Conservation (phyloP, 176 grass and related monocot species). For the Triticum aestivum region IWGSC_CS_RefSeq_v2.1 NC_057805.1:397085385-397085884, state of each 20-base stretch:
- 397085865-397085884: conserved; percentile 27
- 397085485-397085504: neutral
- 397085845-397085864: conserved; percentile 30
- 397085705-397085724: neutral
- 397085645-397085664: neutral
- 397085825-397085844: conserved; percentile 21
- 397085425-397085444: conserved; percentile 39
- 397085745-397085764: neutral
- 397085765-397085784: conserved; percentile 33
- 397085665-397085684: neutral
- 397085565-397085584: conserved; percentile 29
- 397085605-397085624: neutral
- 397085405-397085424: conserved; percentile 25
- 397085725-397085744: conserved; percentile 19
- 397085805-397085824: conserved; percentile 31
- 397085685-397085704: neutral
- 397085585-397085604: conserved; percentile 2
- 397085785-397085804: conserved; percentile 16
- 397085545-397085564: conserved; percentile 38
- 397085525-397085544: conserved; percentile 1
- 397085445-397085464: conserved; percentile 28
- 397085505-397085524: neutral
- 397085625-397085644: neutral
- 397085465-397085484: neutral
- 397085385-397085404: neutral